phyloP scores from a whole-genome alignment of 1,139 yeast genomes.

The Waltiozyma sp. region DNA sequence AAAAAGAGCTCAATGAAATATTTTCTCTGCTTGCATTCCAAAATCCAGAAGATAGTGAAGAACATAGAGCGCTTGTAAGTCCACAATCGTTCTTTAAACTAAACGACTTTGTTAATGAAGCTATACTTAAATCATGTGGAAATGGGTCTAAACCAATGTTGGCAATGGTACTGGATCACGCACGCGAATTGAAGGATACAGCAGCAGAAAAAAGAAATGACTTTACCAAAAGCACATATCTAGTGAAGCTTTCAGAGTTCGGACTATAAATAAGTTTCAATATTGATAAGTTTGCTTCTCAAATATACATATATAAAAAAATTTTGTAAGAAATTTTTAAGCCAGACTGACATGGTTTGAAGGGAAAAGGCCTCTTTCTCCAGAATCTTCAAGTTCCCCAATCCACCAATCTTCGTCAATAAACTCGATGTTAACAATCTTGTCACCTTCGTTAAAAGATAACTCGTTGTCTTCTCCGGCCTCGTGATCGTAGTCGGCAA shows the following conservation, averaged over 20 bases:
- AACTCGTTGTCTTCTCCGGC: constrained; percentile 89
- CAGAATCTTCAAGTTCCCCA: constrained; percentile 55
- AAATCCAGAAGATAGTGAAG: constrained; percentile 27
- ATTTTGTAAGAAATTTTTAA: neutral
- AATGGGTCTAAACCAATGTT: constrained; percentile 26
- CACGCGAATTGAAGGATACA: neutral
- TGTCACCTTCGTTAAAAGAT: constrained; percentile 71
- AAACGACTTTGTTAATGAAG: constrained; percentile 33
- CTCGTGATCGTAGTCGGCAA: constrained; percentile 78
- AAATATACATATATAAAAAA: too few species aligned
- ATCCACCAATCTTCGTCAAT: constrained; percentile 98
- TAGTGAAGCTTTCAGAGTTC: neutral
- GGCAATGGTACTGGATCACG: constrained; percentile 26
- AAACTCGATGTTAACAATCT: constrained; percentile 71
- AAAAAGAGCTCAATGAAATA: constrained; percentile 28
- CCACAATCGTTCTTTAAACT: constrained; percentile 26
- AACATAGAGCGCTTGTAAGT: constrained; percentile 28
- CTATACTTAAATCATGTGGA: constrained; percentile 28
- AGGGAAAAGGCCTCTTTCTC: constrained; percentile 82
- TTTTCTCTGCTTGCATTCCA: constrained; percentile 43
- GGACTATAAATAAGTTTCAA: neutral
- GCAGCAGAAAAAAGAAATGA: neutral
- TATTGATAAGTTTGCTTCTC: too few species aligned
- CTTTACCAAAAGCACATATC: neutral
- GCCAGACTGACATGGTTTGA: constrained; percentile 62